Base-by-base conservation (phyloP, 192 early-diverging fungal genomes). In the Linnemannia hyalina region DNA sequence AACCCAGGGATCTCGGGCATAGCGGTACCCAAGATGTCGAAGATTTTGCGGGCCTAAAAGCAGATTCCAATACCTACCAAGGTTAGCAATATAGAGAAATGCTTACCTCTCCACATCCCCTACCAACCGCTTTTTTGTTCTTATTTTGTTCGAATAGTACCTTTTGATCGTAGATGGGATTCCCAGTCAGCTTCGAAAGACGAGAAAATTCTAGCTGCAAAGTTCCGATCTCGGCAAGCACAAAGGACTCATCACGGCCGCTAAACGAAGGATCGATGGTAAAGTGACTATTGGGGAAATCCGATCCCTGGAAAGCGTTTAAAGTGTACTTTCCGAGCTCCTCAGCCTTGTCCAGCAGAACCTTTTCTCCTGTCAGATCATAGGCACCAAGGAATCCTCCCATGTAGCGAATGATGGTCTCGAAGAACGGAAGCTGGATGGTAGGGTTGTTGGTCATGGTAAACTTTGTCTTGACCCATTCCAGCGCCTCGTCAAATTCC, bases 371-470 rank as follows among this genome's bases (percentile, higher is more conserved):
- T 42, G 95, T 95, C 73, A 98, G 86, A 75, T 98, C 96, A 75
- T 97, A 97, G 7, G 97, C 95, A n/a, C 93, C 91, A 42, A 98
- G 88, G 74, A 98, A 82, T 15, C 97, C 97, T 40, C 94, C 97
- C 6, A 89, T 68, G 78, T 89, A 89, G 1, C 97, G 93, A 54
- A 98, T 98, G 70, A 94, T 88, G 41, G 95, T 96, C 85, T 98
- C 97, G 88, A 98, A 98, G 75, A 96, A 92, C 47, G 91, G 93
- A 42, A 95, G 92, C 3, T 80, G 88, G 32, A 81, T 57, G n/a
- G 85, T 79, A 10, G 80, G 80, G 22, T 89, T 70, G 35, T 77
- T 82, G 8, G 68, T 76, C 90, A 95, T 95, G 73, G 94, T 88
- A 41, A 97, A 90, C 0, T 46, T 68, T 8, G 79, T 81, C 9